Conservation (phyloP, 78 protist genomes). For the Fonticula alba region DNA sequence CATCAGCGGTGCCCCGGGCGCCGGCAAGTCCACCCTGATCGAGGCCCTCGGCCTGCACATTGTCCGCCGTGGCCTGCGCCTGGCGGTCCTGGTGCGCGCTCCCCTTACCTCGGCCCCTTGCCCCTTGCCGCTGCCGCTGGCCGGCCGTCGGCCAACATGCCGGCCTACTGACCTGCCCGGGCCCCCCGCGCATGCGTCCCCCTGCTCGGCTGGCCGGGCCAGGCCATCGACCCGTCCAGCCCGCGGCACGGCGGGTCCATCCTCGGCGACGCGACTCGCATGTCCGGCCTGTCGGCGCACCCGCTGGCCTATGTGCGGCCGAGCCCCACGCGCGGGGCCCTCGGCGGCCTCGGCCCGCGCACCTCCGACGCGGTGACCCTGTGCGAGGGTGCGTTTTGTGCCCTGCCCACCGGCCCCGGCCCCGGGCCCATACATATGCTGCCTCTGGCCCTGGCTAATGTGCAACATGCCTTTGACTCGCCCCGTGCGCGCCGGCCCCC, state of each 20-base stretch:
- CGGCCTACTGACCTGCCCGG: not conserved
- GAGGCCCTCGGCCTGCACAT: constrained; percentile 65
- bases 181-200: not conserved
- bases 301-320: constrained; percentile 77
- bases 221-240: constrained; percentile 85
- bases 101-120: not conserved
- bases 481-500: too few species aligned
- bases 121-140: not conserved
- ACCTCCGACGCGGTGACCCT: constrained; percentile 65
- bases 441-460: too few species aligned
- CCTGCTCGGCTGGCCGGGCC: not conserved
- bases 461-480: not conserved
- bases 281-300: constrained; percentile 52
- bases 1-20: constrained; percentile 77
- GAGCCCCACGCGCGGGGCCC: constrained; percentile 52
- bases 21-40: constrained; percentile 88
- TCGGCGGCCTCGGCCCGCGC: constrained; percentile 54
- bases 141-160: not conserved
- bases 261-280: constrained; percentile 89
- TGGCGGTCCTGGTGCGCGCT: constrained; percentile 50
- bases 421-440: too few species aligned
- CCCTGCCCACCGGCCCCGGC: too few species aligned
- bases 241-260: constrained; percentile 70
- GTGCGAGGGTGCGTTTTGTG: constrained; percentile 51
- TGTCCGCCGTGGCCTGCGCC: constrained; percentile 6